A percentile compares a stretch with the other conserved stretches of the same genome.
Conservation (phyloP, 2,329 filamentous ascomycete species). For the Aspergillus persii region DNA sequence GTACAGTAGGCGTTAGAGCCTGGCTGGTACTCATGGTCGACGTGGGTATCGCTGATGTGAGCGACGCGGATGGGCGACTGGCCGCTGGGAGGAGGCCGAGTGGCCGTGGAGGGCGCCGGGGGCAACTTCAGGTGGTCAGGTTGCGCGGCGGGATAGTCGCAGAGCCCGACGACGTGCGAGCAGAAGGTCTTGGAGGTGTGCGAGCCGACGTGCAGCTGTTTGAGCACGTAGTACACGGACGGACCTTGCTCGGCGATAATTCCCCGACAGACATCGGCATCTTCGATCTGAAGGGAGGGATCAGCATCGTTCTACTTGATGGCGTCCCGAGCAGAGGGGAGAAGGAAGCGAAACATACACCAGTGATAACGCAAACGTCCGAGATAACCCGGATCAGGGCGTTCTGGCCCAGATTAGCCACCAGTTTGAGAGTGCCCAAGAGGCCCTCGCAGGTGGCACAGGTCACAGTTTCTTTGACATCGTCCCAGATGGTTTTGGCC, state of each 20-base stretch:
- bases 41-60: constrained; percentile 60
- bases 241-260: constrained; percentile 53
- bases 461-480: constrained; percentile 31
- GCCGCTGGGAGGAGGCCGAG: constrained; percentile 47
- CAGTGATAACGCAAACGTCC: constrained; percentile 36
- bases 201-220: constrained; percentile 49
- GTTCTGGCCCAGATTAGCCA: constrained; percentile 45
- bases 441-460: constrained; percentile 38
- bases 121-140: constrained; percentile 48
- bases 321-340: not conserved
- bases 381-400: constrained; percentile 41
- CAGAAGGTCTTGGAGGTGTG: constrained; percentile 54
- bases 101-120: constrained; percentile 35
- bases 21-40: constrained; percentile 55
- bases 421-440: constrained; percentile 44
- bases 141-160: constrained; percentile 48
- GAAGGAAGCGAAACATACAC: constrained; percentile 23
- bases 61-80: constrained; percentile 53
- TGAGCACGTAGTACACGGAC: constrained; percentile 51
- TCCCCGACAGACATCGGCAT: constrained; percentile 57
- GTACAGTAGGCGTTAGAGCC: constrained; percentile 56
- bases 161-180: constrained; percentile 54
- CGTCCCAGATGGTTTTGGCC: constrained; percentile 23
- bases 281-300: constrained; percentile 41
- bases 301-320: not conserved